Percentiles rank a stretch among this genome's conserved stretches.
phyloP scores from a whole-genome alignment of 2,329 filamentous ascomycete species.

The Coniochaeta hoffmannii region DNA sequence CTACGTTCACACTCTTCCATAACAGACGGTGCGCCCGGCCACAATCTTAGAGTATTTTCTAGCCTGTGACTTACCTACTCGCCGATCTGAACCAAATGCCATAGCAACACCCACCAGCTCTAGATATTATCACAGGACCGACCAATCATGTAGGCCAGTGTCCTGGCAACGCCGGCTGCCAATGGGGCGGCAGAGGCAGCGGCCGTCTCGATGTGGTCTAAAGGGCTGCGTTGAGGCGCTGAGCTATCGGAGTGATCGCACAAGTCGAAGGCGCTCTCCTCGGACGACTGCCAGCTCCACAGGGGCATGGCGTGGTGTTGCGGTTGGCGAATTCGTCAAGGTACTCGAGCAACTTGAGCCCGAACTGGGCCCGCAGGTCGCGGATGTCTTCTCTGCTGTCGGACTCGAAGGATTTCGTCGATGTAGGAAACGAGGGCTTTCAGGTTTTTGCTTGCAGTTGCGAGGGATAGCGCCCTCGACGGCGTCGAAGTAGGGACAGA shows the following conservation, averaged over 20 bases:
- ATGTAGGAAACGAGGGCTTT: conserved; percentile 53
- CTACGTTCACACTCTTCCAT: too few relatives aligned
- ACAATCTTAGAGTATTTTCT: too few relatives aligned
- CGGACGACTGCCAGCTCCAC: conserved; percentile 27
- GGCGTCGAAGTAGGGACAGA: conserved; percentile 41
- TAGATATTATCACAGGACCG: too few relatives aligned
- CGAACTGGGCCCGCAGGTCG: conserved; percentile 32
- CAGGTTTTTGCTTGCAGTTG: conserved; percentile 49
- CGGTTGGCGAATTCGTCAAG: conserved; percentile 29
- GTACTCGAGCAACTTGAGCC: conserved; percentile 21
- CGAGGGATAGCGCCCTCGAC: conserved; percentile 32
- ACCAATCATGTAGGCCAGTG: too few relatives aligned
- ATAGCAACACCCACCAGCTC: too few relatives aligned
- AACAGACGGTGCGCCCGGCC: too few relatives aligned
- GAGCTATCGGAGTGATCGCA: conserved; percentile 28
- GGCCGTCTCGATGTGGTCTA: too few relatives aligned
- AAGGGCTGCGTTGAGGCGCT: too few relatives aligned
- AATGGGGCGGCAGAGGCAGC: too few relatives aligned
- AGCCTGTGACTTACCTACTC: too few relatives aligned
- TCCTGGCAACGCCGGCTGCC: too few relatives aligned
- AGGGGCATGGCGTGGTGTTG: conserved; percentile 34
- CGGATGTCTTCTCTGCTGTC: conserved; percentile 32
- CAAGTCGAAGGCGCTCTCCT: conserved; percentile 25
- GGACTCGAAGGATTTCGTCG: conserved; percentile 44
- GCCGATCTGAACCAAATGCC: too few relatives aligned